Evolutionary conservation across 208 protist genomes (phyloP), one percentile per base, ranked within the genome.

Genomic region (Leishmania gerbilli): DNA sequence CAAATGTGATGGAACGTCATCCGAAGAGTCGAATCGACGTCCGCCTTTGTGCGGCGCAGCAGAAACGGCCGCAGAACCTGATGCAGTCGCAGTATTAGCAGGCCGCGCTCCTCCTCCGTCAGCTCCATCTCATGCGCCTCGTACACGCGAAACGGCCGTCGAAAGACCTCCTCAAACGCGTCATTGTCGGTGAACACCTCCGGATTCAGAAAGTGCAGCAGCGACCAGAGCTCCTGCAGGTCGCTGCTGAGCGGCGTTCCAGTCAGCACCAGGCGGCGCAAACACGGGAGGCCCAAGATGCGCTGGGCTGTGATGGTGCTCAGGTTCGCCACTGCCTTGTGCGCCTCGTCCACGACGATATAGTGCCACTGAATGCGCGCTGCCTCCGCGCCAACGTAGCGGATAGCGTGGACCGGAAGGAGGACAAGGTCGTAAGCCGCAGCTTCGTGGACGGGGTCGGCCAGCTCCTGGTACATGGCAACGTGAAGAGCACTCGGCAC

Each of bases 221-320:
- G 88, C 37, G 99, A 93, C 98, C 99, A 99, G 51, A 99, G 88
- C 90, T 99, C 99, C 71, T 98, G 93, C 69, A 99, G 77, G 88
- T 99, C 99, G 89, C 99, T 99, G 91, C 99, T 98, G 51, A 99
- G 83, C 11, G 99, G 99, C 42, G 99, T 99, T 34, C 99, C 98
- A 27, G 97, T 99, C 34, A 99, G 86, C 31, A 99, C 91, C 37
- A 99, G 80, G 27, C 98, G 90, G 60, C 90, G 85, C 37, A n/a
- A 49, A 53, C 76, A 88, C 27, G 76, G 84, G 3, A 95, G 58
- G 7, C 34, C 17, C 17, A 90, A 42, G 40, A 95, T 91, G 62
- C 71, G 74, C 47, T 77, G 74, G 9, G 89, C 86, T 0, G 92
- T 92, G 34, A 77, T 2, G 13, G 87, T 94, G 11, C 81, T 17